Conservation (phyloP, 108 stramenopile genomes). For the Cyclostephanos invisitatus region DNA sequence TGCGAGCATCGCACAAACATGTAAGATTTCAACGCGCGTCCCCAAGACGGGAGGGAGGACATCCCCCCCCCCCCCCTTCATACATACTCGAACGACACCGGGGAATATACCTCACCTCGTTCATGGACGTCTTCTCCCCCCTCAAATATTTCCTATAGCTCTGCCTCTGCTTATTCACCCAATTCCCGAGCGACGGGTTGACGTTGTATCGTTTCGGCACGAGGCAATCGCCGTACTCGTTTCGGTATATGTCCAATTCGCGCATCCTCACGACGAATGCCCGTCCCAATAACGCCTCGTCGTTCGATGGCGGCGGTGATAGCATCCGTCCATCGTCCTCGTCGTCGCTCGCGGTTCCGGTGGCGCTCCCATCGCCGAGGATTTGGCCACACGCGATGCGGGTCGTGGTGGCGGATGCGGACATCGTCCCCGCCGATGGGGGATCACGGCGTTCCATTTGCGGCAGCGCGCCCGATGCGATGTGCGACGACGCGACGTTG, state of each 20-base stretch:
- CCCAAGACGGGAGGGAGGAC: too few relatives aligned
- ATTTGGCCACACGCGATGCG: too few relatives aligned
- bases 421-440: too few relatives aligned
- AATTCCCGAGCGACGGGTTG: constrained; percentile 66
- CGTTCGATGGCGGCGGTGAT: background rate
- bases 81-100: too few relatives aligned
- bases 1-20: background rate
- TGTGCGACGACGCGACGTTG: too few relatives aligned
- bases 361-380: too few relatives aligned
- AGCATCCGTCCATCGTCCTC: background rate
- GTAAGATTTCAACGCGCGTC: background rate
- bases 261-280: constrained; percentile 38
- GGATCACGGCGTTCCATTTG: too few relatives aligned
- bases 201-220: constrained; percentile 61
- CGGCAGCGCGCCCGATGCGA: too few relatives aligned
- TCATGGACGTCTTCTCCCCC: constrained; percentile 37
- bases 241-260: constrained; percentile 42
- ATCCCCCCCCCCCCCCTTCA: too few relatives aligned
- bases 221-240: constrained; percentile 48
- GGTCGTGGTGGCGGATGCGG: too few relatives aligned
- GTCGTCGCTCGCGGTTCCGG: too few relatives aligned
- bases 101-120: constrained; percentile 32
- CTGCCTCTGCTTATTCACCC: constrained; percentile 68
- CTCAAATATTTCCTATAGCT: constrained; percentile 48
- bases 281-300: constrained; percentile 13